Conservation (phyloP, 352 stramenopile genomes). For the Globisporangium perplexum region DNA sequence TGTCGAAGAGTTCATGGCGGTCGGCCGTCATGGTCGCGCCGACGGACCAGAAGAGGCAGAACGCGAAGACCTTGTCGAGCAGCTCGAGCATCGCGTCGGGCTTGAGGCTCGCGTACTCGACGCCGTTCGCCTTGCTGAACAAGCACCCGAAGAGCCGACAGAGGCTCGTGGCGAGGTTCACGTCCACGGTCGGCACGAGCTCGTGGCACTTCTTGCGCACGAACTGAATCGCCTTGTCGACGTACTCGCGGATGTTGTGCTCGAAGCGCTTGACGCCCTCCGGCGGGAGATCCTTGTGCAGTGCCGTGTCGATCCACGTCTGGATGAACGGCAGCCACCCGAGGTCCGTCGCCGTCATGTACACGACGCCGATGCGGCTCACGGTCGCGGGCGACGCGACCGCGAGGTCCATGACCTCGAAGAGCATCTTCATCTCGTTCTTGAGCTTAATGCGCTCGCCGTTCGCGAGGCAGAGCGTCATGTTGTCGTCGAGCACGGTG, state of each 20-base stretch:
- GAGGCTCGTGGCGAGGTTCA: constrained; percentile 83
- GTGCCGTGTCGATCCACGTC: constrained; percentile 78
- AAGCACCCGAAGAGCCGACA: constrained; percentile 84
- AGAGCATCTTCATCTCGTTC: constrained; percentile 92
- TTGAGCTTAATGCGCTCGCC: constrained; percentile 89
- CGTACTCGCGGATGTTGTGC: constrained; percentile 45
- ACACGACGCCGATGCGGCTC: constrained; percentile 71
- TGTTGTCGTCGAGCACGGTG: constrained; percentile 94
- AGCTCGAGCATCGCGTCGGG: constrained; percentile 40
- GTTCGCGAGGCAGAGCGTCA: constrained; percentile 92
- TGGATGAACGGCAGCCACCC: constrained; percentile 89
- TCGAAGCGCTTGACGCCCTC: constrained; percentile 34
- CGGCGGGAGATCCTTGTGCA: constrained; percentile 35
- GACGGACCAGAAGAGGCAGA: constrained; percentile 89
- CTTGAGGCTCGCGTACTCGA: constrained; percentile 25
- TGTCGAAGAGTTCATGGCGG: constrained; percentile 76
- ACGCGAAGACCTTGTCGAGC: constrained; percentile 83
- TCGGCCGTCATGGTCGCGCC: constrained; percentile 77
- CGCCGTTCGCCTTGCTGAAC: constrained; percentile 44
- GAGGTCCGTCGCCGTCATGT: constrained; percentile 80
- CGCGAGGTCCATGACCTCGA: constrained; percentile 92
- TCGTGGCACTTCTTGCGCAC: constrained; percentile 74
- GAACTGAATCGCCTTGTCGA: constrained; percentile 76
- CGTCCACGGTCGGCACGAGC: constrained; percentile 86
- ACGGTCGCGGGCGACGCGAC: constrained; percentile 90